phyloP scores from a whole-genome alignment of 208 protist species.

The Paratrypanosoma confusum region DNA sequence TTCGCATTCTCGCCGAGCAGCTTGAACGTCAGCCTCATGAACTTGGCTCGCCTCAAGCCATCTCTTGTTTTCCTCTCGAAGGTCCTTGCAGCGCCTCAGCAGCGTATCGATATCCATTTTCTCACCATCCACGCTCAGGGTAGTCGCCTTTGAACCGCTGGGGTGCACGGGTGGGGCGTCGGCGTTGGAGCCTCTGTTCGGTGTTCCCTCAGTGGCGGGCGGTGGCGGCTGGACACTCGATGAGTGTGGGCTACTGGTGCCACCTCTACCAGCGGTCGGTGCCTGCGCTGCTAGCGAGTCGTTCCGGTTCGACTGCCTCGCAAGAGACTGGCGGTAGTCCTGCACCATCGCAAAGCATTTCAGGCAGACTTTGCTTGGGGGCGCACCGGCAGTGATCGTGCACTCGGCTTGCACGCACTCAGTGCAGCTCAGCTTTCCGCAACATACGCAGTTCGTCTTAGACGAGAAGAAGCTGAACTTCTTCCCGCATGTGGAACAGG shows the following conservation, averaged over 20 bases:
- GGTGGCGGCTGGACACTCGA: too few species aligned
- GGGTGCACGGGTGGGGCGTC: not conserved
- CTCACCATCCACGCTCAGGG: too few species aligned
- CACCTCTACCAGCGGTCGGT: too few species aligned
- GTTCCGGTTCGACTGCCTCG: too few species aligned
- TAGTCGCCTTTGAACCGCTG: slow-evolving; percentile 1
- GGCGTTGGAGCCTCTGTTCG: too few species aligned
- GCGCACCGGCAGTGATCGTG: slow-evolving; percentile 13
- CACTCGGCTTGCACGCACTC: slow-evolving; percentile 42
- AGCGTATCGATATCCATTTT: slow-evolving; percentile 13
- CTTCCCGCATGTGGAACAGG: slow-evolving; percentile 42
- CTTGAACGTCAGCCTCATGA: slow-evolving; percentile 10
- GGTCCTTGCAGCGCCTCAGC: slow-evolving; percentile 8
- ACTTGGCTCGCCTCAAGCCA: slow-evolving; percentile 6
- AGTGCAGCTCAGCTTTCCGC: slow-evolving; percentile 46
- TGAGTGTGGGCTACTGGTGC: too few species aligned
- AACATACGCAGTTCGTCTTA: slow-evolving; percentile 53
- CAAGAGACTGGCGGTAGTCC: slow-evolving; percentile 16
- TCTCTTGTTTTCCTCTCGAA: slow-evolving; percentile 26
- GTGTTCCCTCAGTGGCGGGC: too few species aligned
- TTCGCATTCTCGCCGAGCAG: slow-evolving; percentile 5
- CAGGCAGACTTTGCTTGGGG: slow-evolving; percentile 29
- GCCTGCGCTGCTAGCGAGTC: too few species aligned
- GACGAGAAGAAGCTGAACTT: slow-evolving; percentile 32
- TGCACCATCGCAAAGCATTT: slow-evolving; percentile 51